Evolutionary conservation across 805 yeast genomes (phyloP).

Genomic region (Lipomyces sp.): DNA sequence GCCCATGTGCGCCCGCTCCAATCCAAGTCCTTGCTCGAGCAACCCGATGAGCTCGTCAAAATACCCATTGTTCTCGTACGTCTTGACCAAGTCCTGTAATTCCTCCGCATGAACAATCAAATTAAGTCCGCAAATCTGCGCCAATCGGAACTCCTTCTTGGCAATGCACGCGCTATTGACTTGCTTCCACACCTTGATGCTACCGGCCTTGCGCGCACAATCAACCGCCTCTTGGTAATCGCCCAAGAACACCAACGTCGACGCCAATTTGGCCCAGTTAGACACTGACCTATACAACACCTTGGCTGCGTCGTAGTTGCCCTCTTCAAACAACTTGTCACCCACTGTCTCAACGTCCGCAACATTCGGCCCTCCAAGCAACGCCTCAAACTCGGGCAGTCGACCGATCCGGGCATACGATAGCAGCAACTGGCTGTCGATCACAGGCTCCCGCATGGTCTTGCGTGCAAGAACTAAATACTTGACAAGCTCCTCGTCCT

Average conservation of each 20-base stretch:
- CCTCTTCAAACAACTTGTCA: conserved; percentile 79
- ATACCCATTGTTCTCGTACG: conserved; percentile 88
- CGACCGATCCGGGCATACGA: conserved; percentile 81
- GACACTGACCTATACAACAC: conserved; percentile 82
- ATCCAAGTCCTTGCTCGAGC: conserved; percentile 92
- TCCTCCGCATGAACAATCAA: conserved; percentile 98
- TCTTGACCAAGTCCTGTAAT: conserved; percentile 81
- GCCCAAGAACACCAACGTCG: conserved; percentile 88
- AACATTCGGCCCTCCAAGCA: conserved; percentile 84
- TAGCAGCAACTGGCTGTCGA: conserved; percentile 90
- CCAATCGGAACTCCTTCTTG: conserved; percentile 91
- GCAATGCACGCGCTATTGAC: conserved; percentile 96
- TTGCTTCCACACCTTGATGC: conserved; percentile 93
- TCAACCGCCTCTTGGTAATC: conserved; percentile 98
- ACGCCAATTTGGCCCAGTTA: conserved; percentile 93
- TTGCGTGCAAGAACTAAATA: conserved; percentile 91
- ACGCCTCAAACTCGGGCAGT: conserved; percentile 78
- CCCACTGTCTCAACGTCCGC: conserved; percentile 93
- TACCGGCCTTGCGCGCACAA: conserved; percentile 97
- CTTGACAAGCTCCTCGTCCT: conserved; percentile 88
- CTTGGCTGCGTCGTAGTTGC: conserved; percentile 91
- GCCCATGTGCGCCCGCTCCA: conserved; percentile 99
- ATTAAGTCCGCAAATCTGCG: conserved; percentile 98
- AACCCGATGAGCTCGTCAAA: conserved; percentile 88
- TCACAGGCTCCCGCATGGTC: conserved; percentile 83